Evolutionary conservation across 768 basidiomycete species (phyloP).

Genomic region (Lentinula raphanica): DNA sequence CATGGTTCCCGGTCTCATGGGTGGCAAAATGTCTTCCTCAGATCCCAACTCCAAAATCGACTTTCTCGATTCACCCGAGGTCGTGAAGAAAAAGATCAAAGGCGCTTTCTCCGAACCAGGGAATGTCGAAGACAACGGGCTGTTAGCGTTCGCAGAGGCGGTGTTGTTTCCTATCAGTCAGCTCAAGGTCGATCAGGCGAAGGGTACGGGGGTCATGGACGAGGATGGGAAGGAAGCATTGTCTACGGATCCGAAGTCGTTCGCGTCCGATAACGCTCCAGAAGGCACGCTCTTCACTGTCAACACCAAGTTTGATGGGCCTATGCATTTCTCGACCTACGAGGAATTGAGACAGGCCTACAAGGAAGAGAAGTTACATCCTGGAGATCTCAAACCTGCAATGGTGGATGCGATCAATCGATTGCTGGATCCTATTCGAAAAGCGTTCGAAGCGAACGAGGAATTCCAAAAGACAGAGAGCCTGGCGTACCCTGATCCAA

Average conservation of each 20-base stretch:
- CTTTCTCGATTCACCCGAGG: conserved; percentile 84
- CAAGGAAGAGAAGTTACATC: conserved; percentile 72
- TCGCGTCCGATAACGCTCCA: conserved; percentile 65
- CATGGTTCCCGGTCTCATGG: conserved; percentile 93
- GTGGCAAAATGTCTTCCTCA: conserved; percentile 97
- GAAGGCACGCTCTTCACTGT: conserved; percentile 80
- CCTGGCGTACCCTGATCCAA: conserved; percentile 81
- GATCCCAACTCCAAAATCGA: conserved; percentile 98
- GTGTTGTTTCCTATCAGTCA: conserved; percentile 87
- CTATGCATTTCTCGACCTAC: conserved; percentile 67
- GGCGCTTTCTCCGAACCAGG: conserved; percentile 93
- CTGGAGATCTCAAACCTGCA: conserved; percentile 80
- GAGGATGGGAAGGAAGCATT: conserved; percentile 18
- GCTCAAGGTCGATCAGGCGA: conserved; percentile 56
- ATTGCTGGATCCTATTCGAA: conserved; percentile 76
- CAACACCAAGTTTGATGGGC: conserved; percentile 74
- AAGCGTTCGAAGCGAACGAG: conserved; percentile 66
- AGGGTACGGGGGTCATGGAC: conserved; percentile 42
- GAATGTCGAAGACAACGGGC: conserved; percentile 80
- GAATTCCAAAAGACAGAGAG: conserved; percentile 78
- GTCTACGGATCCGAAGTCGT: conserved; percentile 54
- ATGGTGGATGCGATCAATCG: conserved; percentile 70
- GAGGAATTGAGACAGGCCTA: conserved; percentile 71
- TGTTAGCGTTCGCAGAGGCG: conserved; percentile 78
- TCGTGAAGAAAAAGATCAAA: conserved; percentile 85